These are phyloP conservation scores for Phytophthora brassicae DNA, from an alignment of 352 stramenopile genomes.

Conservation along the genomic window DNA sequence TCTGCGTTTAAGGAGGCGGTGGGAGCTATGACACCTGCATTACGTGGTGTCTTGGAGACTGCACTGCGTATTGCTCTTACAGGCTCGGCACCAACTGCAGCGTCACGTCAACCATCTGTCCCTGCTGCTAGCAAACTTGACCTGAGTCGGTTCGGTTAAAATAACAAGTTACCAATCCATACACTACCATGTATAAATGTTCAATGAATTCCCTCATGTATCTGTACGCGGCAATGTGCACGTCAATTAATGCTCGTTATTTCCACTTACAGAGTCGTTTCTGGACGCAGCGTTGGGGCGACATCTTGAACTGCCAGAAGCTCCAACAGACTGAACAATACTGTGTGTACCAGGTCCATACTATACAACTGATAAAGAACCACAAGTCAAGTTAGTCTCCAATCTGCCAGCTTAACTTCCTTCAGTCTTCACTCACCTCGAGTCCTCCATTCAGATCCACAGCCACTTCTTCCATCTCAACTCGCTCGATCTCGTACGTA, in stretches of 20 bases:
- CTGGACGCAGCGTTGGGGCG: conserved; percentile 31
- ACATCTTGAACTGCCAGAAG: conserved; percentile 46
- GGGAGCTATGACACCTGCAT: conserved; percentile 37
- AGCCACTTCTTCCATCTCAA: conserved; percentile 52
- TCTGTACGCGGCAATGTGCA: too few species aligned
- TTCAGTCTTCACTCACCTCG: conserved; percentile 33
- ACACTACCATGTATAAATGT: conserved; percentile 21
- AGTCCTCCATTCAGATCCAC: conserved; percentile 43
- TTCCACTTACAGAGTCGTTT: conserved; percentile 45
- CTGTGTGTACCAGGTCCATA: conserved; percentile 50
- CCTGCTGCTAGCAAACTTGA: conserved; percentile 37
- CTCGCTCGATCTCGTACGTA: conserved; percentile 48
- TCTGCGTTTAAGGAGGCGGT: conserved; percentile 57
- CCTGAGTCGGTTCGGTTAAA: conserved; percentile 53
- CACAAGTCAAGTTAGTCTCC: conserved; percentile 4
- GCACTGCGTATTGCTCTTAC: conserved; percentile 48
- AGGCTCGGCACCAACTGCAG: conserved; percentile 12
- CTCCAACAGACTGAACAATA: conserved; percentile 51
- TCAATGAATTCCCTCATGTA: conserved; percentile 13
- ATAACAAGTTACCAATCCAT: too few species aligned
- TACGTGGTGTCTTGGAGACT: conserved; percentile 44
- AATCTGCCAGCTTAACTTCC: neutral
- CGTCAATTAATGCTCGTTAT: neutral
- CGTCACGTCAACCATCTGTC: conserved; percentile 10
- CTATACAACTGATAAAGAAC: conserved; percentile 38